These are phyloP conservation scores for Diaporthe sp. DNA, from an alignment of 2,329 filamentous ascomycete genomes.

Conservation along the genomic window DNA sequence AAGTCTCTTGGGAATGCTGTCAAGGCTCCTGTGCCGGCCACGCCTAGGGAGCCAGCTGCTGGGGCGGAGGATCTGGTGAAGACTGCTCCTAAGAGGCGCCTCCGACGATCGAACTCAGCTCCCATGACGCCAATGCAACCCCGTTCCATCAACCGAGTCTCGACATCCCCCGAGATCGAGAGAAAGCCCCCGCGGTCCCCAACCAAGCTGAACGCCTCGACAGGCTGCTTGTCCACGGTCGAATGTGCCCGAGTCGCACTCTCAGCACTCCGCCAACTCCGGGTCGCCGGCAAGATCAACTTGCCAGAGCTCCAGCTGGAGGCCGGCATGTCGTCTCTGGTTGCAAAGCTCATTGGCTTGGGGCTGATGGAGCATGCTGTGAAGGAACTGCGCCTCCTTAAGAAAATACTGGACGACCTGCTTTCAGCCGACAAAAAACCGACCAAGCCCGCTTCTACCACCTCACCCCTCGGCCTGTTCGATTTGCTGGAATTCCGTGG, in stretches of 20 bases:
- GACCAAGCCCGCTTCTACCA: conserved; percentile 53
- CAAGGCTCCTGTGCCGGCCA: conserved; percentile 58
- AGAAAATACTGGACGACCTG: conserved; percentile 69
- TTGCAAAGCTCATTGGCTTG: conserved; percentile 75
- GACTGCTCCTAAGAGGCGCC: conserved; percentile 54
- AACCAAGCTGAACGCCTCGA: conserved; percentile 49
- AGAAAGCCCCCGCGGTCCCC: conserved; percentile 51
- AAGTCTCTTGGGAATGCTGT: conserved; percentile 78
- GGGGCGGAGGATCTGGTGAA: conserved; percentile 56
- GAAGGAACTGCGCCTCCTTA: conserved; percentile 77
- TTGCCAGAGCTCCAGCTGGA: conserved; percentile 78
- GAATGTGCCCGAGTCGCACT: conserved; percentile 81
- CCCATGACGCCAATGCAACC: conserved; percentile 73
- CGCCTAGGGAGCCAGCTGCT: conserved; percentile 51
- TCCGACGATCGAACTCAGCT: conserved; percentile 69
- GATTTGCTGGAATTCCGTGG: conserved; percentile 74
- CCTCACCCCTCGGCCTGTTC: conserved; percentile 54
- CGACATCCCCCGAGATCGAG: conserved; percentile 63
- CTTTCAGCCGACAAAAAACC: conserved; percentile 49
- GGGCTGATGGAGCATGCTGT: conserved; percentile 76
- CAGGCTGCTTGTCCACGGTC: conserved; percentile 68
- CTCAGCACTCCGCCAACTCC: conserved; percentile 70
- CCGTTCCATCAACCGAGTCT: conserved; percentile 71
- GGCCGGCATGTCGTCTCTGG: conserved; percentile 78
- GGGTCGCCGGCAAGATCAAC: conserved; percentile 65